Base-by-base conservation (phyloP, 495 filamentous ascomycete genomes). In the Oleoguttula mirabilis region DNA sequence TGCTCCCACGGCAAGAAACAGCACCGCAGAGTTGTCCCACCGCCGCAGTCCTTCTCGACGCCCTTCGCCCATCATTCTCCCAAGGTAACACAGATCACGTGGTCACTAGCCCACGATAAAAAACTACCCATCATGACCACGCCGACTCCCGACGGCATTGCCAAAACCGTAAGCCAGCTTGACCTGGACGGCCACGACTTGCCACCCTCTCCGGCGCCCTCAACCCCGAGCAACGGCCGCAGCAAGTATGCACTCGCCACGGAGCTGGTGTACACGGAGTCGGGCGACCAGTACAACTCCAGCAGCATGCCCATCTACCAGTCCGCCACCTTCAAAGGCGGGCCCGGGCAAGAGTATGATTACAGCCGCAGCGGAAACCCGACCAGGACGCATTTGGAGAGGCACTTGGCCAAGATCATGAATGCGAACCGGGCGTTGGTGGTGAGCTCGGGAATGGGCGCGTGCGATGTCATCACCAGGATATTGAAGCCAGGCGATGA, bases 391-490 rank as follows among this genome's bases (percentile, higher is more conserved):
- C 92, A 96, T 56, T 75, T 98, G 44, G 90, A 98, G 65, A 79
- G 90, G 45, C 90, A 98, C 61, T 71, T 98, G 45, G 92, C 90
- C 47, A 96, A 96, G 73, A 93, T 98, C 63, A 98, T 96, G 92
- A 80, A 79, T 47, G 90, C 92, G 11, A 77, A 76, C 56, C 82
- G 92, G 35, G 82, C 84, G 3, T 77, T 98, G 30, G 88, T 88
- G 38, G 88, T 96, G 21, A 82, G 85, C 14, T 94, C 87, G 15
- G 90, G 90, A 43, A 98, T 98, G 90, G 90, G 84, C 34, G 90
- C 92, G 11, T 64, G 96, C 52, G 90, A 98, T 58, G 90, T 96
- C 31, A 94, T 98, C 43, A 92, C 85, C n/a, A 81, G 90, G 31
- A 69, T 96, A 7, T 69, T 98, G 14, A 77, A 81, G 45, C 90